Base-by-base conservation (phyloP, 192 early-diverging fungal species). In the Entophlyctis helioformis region DNA sequence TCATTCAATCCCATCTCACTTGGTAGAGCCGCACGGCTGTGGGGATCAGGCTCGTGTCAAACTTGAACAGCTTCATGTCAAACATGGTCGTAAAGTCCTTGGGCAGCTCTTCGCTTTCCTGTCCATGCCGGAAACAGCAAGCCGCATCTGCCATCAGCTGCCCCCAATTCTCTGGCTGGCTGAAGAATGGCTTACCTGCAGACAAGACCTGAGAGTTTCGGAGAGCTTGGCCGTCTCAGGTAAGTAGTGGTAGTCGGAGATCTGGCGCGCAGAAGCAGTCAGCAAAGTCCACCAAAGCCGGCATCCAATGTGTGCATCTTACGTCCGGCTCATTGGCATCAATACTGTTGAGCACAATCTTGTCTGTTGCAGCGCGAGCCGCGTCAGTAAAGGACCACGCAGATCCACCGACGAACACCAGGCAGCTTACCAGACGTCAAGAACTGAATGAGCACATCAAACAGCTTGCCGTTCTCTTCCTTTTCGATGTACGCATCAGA, bases 301-400 rank as follows among this genome's bases (percentile, higher is more conserved):
- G 19, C 3, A 40, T 10, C 37, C 37, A 7, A 5, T 39, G 37
- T 44, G 12, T 23, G 1, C 1, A 1, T 34, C 49, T n/a, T 48
- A 80, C 64, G 46, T 80, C 77, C 6, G 77, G 77, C 38, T 80
- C 77, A 38, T 64, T 75, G 21, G 77, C 71, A 44, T 80, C 77
- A 22, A 80, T 80, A 19, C 57, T 61, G 41, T 80, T 80, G 23
- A 74, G 44, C 6, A 53, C 42, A n/a, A 80, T 63, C 44, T 68
- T 65, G 28, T 78, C 74, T 63, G 44, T 11, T n/a, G 21, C 6
- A 62, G 26, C 8, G 32, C 12, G 15, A 62, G 46, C 33, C 21
- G 28, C 11, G 11, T 31, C 11, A 31, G 29, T 31, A 8, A n/a
- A n/a, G n/a, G n/a, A n/a, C n/a, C n/a, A n/a, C 6, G 4, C 29